phyloP scores from a whole-genome alignment of 1,284 basidiomycete species.

The Ganoderma lingzhi region DNA sequence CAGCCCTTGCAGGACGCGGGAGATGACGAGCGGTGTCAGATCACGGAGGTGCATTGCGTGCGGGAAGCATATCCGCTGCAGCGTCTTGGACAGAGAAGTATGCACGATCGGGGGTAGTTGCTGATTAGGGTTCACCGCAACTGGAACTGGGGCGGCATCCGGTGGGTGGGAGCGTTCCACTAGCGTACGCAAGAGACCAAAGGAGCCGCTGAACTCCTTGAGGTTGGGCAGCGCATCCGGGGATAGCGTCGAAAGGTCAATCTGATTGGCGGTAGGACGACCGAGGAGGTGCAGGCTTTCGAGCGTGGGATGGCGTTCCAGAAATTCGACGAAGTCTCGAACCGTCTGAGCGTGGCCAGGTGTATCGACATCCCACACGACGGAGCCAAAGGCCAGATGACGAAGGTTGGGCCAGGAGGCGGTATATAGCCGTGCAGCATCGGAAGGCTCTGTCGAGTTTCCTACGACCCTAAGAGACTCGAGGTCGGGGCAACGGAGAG shows the following conservation, averaged over 20 bases:
- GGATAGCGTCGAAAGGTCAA: constrained; percentile 57
- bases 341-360: constrained; percentile 42
- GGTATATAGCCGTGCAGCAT: constrained; percentile 48
- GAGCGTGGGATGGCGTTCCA: constrained; percentile 68
- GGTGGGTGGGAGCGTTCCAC: constrained; percentile 29
- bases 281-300: constrained; percentile 61
- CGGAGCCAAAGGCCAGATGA: constrained; percentile 65
- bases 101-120: constrained; percentile 11
- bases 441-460: constrained; percentile 55
- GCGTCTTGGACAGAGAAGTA: constrained; percentile 45
- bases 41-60: constrained; percentile 73
- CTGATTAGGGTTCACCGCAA: constrained; percentile 22
- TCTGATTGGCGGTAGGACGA: constrained; percentile 57
- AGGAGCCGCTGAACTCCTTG: constrained; percentile 64
- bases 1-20: constrained; percentile 61
- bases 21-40: constrained; percentile 65
- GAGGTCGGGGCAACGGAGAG: constrained; percentile 64
- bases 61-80: constrained; percentile 61
- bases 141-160: constrained; percentile 11
- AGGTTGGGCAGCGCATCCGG: constrained; percentile 56
- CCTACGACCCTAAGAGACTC: constrained; percentile 68
- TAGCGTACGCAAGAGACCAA: constrained; percentile 68
- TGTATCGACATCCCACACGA: constrained; percentile 61
- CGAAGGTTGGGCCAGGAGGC: constrained; percentile 71
- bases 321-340: constrained; percentile 65